Percentiles rank a stretch among this genome's conserved stretches.
phyloP scores from a whole-genome alignment of 176 grass and related monocot species.

The Tillandsia fasciculata region DNA sequence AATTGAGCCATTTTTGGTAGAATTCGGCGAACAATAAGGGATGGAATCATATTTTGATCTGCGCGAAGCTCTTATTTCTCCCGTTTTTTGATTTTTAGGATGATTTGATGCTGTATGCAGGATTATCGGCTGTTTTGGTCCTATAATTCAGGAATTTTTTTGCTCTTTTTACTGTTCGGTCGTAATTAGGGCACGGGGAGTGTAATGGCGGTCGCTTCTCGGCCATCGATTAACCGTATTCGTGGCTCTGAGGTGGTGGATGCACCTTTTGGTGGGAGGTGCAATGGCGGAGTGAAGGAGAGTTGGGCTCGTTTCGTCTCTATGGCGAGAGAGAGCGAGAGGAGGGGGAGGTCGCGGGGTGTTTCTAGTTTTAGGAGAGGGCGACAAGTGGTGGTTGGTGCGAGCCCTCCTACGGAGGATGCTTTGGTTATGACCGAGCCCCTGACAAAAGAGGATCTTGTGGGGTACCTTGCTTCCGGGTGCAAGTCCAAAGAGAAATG shows the following conservation, averaged over 20 bases:
- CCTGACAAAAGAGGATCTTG: slow-evolving; percentile 82
- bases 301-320: neutral
- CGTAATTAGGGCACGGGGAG: neutral
- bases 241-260: neutral
- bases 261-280: neutral
- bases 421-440: slow-evolving; percentile 57
- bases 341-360: neutral
- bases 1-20: neutral
- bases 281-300: neutral
- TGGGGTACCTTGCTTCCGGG: slow-evolving; percentile 71
- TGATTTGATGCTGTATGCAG: neutral
- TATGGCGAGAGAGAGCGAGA: neutral
- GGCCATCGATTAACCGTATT: neutral
- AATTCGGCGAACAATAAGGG: neutral
- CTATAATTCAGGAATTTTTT: no score
- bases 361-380: slow-evolving; percentile 3
- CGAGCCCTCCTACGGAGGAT: slow-evolving; percentile 87
- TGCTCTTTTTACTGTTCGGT: no score
- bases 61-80: no score
- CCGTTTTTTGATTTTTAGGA: neutral
- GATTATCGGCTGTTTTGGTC: no score
- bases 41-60: neutral
- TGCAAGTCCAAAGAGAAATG: slow-evolving; percentile 83
- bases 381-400: slow-evolving; percentile 28
- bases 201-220: slow-evolving; percentile 3